Percentiles rank a stretch among this genome's conserved stretches.
These are phyloP conservation scores for Kodamaea kakaduensis DNA, from an alignment of 805 yeast species.

Conservation along the genomic window DNA sequence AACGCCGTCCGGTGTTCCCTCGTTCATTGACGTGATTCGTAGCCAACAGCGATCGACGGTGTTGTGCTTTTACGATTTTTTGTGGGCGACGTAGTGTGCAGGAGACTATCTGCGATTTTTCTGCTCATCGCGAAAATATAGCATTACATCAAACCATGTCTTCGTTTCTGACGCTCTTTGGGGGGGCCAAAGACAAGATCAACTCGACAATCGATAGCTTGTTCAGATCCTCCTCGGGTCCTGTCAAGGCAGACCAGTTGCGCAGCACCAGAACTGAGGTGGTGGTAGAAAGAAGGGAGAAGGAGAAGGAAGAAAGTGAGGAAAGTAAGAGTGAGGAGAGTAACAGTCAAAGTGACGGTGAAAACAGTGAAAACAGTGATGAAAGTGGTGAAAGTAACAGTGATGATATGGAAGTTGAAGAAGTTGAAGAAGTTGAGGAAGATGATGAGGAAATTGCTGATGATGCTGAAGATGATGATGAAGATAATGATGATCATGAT, in stretches of 20 bases:
- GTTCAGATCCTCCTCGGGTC: constrained; percentile 37
- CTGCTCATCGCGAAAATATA: constrained; percentile 8
- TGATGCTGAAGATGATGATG: constrained; percentile 9
- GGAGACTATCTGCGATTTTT: too few relatives aligned
- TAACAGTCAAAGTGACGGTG: constrained; percentile 20
- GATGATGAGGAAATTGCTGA: constrained; percentile 13
- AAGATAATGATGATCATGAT: constrained; percentile 9
- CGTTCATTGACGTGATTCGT: too few relatives aligned
- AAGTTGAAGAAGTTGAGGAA: constrained; percentile 46
- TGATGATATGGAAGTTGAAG: constrained; percentile 52
- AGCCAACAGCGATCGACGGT: too few relatives aligned
- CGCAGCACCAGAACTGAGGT: constrained; percentile 30
- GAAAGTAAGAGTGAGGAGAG: constrained; percentile 19
- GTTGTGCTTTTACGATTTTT: too few relatives aligned
- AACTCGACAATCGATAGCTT: constrained; percentile 25
- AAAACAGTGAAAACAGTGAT: constrained; percentile 15
- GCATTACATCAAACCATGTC: constrained; percentile 23
- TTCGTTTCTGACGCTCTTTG: constrained; percentile 33
- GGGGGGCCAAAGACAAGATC: constrained; percentile 15
- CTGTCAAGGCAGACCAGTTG: constrained; percentile 39
- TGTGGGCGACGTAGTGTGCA: too few relatives aligned
- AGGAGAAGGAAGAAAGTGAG: constrained; percentile 12
- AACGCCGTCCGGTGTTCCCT: too few relatives aligned
- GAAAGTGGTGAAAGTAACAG: constrained; percentile 31
- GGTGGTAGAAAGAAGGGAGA: constrained; percentile 12